phyloP scores from a whole-genome alignment of 2,329 filamentous ascomycete genomes.

The Diaporthe vexans region DNA sequence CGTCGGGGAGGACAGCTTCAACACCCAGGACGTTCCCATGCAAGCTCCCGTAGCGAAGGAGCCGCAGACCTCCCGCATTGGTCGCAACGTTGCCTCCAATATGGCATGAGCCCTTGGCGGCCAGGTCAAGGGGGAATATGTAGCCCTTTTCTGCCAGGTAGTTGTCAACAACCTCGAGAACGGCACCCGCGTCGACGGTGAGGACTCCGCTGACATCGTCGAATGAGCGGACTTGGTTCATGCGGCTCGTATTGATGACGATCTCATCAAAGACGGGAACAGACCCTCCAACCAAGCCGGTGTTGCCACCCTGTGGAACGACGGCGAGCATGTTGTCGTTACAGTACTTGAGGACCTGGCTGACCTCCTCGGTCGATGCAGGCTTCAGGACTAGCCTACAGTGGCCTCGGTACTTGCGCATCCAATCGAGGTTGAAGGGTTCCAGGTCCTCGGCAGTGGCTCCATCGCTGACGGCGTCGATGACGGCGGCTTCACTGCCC shows the following conservation, averaged over 20 bases:
- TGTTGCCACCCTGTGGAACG: conserved; percentile 97
- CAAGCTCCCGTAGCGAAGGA: conserved; percentile 93
- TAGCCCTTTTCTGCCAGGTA: conserved; percentile 86
- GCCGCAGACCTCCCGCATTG: conserved; percentile 91
- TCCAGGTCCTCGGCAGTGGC: conserved; percentile 83
- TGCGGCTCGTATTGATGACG: conserved; percentile 88
- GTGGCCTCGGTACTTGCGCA: conserved; percentile 97
- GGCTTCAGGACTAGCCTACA: conserved; percentile 90
- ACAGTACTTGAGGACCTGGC: conserved; percentile 92
- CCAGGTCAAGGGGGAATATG: conserved; percentile 97
- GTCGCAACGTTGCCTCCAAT: conserved; percentile 96
- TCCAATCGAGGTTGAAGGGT: conserved; percentile 97
- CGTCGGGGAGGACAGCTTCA: conserved; percentile 93
- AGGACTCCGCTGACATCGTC: conserved; percentile 93
- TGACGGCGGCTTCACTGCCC: conserved; percentile 81
- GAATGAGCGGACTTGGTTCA: conserved; percentile 93
- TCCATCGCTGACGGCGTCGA: conserved; percentile 85
- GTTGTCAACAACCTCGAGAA: conserved; percentile 90
- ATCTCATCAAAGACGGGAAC: conserved; percentile 99
- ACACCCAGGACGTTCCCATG: conserved; percentile 94
- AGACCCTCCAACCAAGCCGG: conserved; percentile 93
- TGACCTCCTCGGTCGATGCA: conserved; percentile 86
- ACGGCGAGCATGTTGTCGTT: conserved; percentile 93
- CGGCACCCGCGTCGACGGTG: conserved; percentile 90
- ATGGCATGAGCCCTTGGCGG: conserved; percentile 96